A percentile compares a stretch with the other conserved stretches of the same genome.
These are phyloP conservation scores for Talaromyces trachyspermus DNA, from an alignment of 495 filamentous ascomycete genomes.

Conservation along the genomic window DNA sequence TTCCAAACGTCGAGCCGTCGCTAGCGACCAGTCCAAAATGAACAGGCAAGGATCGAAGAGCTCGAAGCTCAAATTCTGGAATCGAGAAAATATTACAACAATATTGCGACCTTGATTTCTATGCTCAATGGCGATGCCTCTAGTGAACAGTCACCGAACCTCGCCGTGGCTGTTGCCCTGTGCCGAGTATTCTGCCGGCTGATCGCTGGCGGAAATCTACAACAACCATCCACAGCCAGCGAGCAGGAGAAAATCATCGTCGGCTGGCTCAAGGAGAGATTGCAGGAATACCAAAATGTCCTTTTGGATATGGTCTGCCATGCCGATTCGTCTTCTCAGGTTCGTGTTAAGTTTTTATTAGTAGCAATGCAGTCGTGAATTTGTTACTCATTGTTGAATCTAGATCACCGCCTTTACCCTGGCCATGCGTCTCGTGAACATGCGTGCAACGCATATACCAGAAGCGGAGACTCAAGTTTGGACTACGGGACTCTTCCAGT, in stretches of 20 bases:
- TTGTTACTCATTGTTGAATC: too few relatives aligned
- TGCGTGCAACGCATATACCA: conserved; percentile 56
- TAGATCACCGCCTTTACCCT: conserved; percentile 62
- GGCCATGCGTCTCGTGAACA: conserved; percentile 76
- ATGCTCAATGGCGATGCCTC: conserved; percentile 42
- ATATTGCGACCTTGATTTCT: conserved; percentile 67
- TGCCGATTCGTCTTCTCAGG: conserved; percentile 40
- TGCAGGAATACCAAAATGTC: conserved; percentile 57
- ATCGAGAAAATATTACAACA: conserved; percentile 87
- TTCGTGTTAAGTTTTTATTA: conserved; percentile 12
- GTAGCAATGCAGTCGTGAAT: too few relatives aligned
- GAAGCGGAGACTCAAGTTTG: conserved; percentile 57
- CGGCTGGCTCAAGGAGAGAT: conserved; percentile 70
- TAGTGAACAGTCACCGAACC: conserved; percentile 21
- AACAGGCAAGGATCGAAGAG: conserved; percentile 50
- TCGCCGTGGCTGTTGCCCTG: conserved; percentile 67
- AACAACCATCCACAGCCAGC: conserved; percentile 50
- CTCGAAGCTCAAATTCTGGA: conserved; percentile 74
- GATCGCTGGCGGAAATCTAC: conserved; percentile 65
- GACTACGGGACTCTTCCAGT: conserved; percentile 52
- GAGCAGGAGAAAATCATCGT: conserved; percentile 69
- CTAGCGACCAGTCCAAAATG: conserved; percentile 38
- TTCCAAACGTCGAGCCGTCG: conserved; percentile 40
- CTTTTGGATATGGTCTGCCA: conserved; percentile 48
- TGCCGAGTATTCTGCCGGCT: conserved; percentile 86